phyloP scores from a whole-genome alignment of 2,329 filamentous ascomycete species.

The Phialocephala subalpina region DNA sequence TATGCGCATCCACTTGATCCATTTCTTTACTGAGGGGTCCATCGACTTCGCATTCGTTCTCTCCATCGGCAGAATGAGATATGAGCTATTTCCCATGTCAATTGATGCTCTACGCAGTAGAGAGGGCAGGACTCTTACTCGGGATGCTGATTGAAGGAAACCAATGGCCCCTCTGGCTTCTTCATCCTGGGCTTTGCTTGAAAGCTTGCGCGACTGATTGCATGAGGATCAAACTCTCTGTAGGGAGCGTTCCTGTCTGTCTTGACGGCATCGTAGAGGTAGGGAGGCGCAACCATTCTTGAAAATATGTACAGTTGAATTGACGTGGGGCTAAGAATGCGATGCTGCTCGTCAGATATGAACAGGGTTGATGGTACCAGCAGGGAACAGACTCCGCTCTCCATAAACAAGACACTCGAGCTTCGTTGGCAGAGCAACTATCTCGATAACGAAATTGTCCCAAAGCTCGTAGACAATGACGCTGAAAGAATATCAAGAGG shows the following conservation, averaged over 20 bases:
- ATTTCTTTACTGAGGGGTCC: slow-evolving; percentile 72
- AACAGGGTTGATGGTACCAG: slow-evolving; percentile 29
- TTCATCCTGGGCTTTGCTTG: slow-evolving; percentile 66
- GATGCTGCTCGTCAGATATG: slow-evolving; percentile 30
- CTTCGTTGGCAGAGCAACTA: slow-evolving; percentile 46
- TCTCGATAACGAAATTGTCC: slow-evolving; percentile 20
- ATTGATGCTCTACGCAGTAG: slow-evolving; percentile 3
- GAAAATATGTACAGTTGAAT: slow-evolving; percentile 29
- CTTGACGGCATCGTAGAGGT: slow-evolving; percentile 69
- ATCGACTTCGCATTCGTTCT: slow-evolving; percentile 70
- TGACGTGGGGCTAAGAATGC: slow-evolving; percentile 28
- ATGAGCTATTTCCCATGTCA: slow-evolving; percentile 50
- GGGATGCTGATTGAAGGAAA: slow-evolving; percentile 86
- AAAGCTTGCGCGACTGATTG: slow-evolving; percentile 82
- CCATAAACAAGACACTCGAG: slow-evolving; percentile 5
- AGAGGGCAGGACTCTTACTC: slow-evolving; percentile 64
- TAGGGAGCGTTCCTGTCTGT: slow-evolving; percentile 59
- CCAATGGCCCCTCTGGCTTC: slow-evolving; percentile 76
- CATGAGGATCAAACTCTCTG: slow-evolving; percentile 83
- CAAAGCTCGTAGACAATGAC: slow-evolving; percentile 23
- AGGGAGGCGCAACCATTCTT: slow-evolving; percentile 69
- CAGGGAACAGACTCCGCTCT: slow-evolving; percentile 18
- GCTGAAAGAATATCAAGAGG: slow-evolving; percentile 20
- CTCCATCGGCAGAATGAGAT: slow-evolving; percentile 69
- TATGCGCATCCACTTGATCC: slow-evolving; percentile 73